These are phyloP conservation scores for Solanum sitiens DNA, from an alignment of 257 asterid species.

Conservation along the genomic window DNA sequence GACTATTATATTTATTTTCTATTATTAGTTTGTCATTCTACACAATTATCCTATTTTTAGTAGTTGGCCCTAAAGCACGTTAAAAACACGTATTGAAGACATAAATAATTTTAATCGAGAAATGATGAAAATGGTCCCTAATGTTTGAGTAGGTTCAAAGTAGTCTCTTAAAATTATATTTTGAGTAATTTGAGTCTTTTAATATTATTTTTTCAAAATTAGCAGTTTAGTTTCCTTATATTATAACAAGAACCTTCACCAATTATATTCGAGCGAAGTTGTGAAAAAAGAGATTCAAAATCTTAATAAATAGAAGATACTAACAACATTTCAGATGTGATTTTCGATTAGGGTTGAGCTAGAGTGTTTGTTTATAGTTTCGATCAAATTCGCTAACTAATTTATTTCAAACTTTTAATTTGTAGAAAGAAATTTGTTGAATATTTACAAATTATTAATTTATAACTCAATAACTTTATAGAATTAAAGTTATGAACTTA, in stretches of 20 bases:
- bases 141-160: not conserved
- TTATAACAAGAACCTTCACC: not conserved
- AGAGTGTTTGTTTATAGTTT: not conserved
- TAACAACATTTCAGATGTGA: no score
- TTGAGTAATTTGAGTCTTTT: not conserved
- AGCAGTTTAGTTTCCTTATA: not conserved
- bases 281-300: not conserved
- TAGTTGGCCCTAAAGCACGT: no score
- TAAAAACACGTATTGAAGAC: not conserved
- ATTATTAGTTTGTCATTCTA: no score
- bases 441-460: not conserved
- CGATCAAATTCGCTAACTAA: not conserved
- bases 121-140: not conserved
- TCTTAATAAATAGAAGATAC: not conserved
- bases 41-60: no score
- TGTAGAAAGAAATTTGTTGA: not conserved
- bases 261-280: not conserved
- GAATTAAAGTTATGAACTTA: fast-evolving
- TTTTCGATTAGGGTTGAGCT: no score
- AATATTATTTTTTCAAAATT: not conserved
- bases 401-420: fast-evolving
- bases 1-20: no score
- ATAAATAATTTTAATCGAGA: not conserved
- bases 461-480: not conserved
- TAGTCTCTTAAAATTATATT: no score